Base-by-base conservation (phyloP, 768 basidiomycete species). In the Podaxis sp. region DNA sequence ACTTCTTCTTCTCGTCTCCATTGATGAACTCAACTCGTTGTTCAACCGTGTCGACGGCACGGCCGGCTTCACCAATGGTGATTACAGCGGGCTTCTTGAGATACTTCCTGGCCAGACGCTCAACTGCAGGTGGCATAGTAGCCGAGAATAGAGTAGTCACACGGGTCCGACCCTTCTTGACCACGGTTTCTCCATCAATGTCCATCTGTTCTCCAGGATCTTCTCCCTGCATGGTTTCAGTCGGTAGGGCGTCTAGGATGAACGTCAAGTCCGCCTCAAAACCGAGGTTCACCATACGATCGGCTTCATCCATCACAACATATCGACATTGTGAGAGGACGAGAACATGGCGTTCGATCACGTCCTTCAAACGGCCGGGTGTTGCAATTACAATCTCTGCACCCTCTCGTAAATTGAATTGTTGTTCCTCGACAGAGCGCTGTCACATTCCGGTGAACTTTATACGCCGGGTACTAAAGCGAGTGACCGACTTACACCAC, bases 241-340 rank as follows among this genome's bases (percentile, higher is more conserved):
- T 81, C 13, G 96, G 97, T 63, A 98, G 82, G 62, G 93, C 85
- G 75, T 98, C 96, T 64, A 99, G 78, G 69, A 99, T 98, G 74
- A 93, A 97, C 25, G 91, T 94, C 51, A 99, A 77, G 72, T 97
- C 96, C 15, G 84, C 85, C 74, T 99, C 97, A 72, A 99, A 99
- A 15, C 97, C 97, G 33, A 98, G 87, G 70, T 96, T 89, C 64
- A 99, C 96, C 97, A 99, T 98, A 56, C 97, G 86, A 74, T 99
- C 97, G 15, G 97, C 97, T 80, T 99, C 97, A 73, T 99, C 97
- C 97, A 99, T 97, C 67, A 99, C 96, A 63, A 99, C 89, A 71
- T 99, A 98, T 2, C 94, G 93, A 74, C 97, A 98, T 74, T 99
- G 97, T 6, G 92, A 91, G 49, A 99, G 83, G 19, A 99, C 97